A percentile compares a stretch with the other conserved stretches of the same genome.
These are phyloP conservation scores for Glonium stellatum DNA, from an alignment of 495 filamentous ascomycete species.

Conservation along the genomic window DNA sequence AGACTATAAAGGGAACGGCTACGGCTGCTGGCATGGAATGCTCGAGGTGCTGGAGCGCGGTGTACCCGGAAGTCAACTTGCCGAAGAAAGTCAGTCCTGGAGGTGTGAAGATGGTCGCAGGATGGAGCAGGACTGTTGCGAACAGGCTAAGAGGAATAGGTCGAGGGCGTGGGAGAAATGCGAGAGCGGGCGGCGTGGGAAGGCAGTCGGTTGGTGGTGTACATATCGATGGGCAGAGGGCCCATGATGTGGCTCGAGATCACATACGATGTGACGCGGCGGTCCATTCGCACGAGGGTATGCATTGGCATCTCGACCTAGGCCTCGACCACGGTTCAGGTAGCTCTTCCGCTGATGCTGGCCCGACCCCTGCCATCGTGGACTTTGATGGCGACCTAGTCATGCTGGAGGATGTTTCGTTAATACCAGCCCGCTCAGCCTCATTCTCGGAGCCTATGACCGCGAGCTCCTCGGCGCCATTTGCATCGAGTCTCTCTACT, in stretches of 20 bases:
- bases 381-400: not conserved
- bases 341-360: not conserved
- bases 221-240: too few relatives aligned
- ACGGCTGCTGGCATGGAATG: not conserved
- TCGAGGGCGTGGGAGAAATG: not conserved
- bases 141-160: not conserved
- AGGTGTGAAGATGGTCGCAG: not conserved
- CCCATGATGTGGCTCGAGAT: too few relatives aligned
- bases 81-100: constrained; percentile 1
- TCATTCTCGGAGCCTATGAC: not conserved
- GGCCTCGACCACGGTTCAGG: not conserved
- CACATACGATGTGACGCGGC: too few relatives aligned
- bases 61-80: not conserved
- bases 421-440: not conserved
- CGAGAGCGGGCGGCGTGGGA: not conserved
- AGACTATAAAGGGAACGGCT: not conserved
- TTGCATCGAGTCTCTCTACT: not conserved
- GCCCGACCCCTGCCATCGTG: not conserved
- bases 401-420: not conserved
- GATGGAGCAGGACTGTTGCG: not conserved
- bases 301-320: not conserved
- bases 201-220: not conserved
- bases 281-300: too few relatives aligned
- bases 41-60: not conserved
- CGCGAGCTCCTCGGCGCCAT: not conserved